These are phyloP conservation scores for Tremella fuciformis DNA, from an alignment of 768 basidiomycete species.

Conservation along the genomic window DNA sequence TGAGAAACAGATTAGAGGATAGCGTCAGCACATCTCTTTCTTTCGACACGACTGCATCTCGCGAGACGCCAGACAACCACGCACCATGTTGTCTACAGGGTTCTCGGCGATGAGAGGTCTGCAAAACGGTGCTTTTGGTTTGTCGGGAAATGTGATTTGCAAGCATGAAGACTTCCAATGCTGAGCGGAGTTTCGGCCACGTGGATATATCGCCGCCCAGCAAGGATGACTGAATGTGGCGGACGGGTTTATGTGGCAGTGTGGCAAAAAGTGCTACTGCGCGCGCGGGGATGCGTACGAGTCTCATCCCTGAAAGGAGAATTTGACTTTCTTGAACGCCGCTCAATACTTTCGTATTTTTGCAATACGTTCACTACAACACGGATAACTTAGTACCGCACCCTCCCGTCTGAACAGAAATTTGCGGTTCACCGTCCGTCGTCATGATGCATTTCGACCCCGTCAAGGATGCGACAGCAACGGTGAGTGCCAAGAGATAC, in stretches of 20 bases:
- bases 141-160: not conserved
- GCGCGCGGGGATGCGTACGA: too few species aligned
- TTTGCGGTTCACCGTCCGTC: too few species aligned
- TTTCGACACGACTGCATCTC: not conserved
- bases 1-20: not conserved
- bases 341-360: too few species aligned
- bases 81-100: constrained; percentile 47
- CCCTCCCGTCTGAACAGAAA: too few species aligned
- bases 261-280: not conserved
- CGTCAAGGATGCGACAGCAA: too few species aligned
- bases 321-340: too few species aligned
- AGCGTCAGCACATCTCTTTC: constrained; percentile 11
- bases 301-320: too few species aligned
- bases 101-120: constrained; percentile 30
- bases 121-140: constrained; percentile 42
- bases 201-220: not conserved
- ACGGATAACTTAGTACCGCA: too few species aligned
- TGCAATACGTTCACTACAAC: too few species aligned
- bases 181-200: constrained; percentile 2
- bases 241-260: not conserved
- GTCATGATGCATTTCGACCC: too few species aligned
- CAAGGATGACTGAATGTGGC: not conserved
- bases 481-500: too few species aligned
- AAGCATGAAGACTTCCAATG: not conserved
- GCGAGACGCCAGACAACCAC: constrained; percentile 16